Conservation (phyloP, 148 eudicot genomes). For the Pharnaceum exiguum region DNA sequence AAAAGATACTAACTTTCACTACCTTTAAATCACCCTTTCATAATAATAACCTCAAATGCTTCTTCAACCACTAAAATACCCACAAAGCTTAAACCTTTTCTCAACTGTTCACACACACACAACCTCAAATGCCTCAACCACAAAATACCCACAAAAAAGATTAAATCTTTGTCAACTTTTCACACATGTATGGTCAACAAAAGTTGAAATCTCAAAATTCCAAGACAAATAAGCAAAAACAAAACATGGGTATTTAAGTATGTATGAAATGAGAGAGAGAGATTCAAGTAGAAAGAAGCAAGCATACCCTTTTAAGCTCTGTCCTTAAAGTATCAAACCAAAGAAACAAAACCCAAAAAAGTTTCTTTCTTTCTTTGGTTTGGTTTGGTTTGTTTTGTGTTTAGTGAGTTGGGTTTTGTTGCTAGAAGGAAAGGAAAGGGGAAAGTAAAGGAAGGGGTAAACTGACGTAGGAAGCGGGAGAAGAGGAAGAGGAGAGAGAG, state of each 20-base stretch:
- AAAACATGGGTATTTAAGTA: too few species aligned
- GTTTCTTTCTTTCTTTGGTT: neutral
- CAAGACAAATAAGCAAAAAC: constrained; percentile 11
- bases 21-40: neutral
- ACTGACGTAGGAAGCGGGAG: neutral
- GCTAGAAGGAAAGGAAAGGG: neutral
- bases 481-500: neutral
- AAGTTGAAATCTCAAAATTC: constrained; percentile 7
- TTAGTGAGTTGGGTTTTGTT: neutral
- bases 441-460: constrained; percentile 7
- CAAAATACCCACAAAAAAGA: constrained; percentile 12
- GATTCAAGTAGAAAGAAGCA: constrained; percentile 2
- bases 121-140: constrained; percentile 11
- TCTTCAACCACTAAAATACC: neutral
- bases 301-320: constrained; percentile 30
- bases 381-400: neutral
- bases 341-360: neutral
- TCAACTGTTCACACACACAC: neutral
- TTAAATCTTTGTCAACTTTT: neutral
- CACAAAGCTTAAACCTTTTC: neutral
- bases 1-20: too few species aligned
- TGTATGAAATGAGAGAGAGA: constrained; percentile 1
- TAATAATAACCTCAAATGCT: neutral
- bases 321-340: constrained; percentile 8
- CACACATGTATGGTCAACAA: too few species aligned